A percentile compares a stretch with the other conserved stretches of the same genome.
Conservation (phyloP, 176 grass and related monocot genomes). For the Neostapfia colusana region DNA sequence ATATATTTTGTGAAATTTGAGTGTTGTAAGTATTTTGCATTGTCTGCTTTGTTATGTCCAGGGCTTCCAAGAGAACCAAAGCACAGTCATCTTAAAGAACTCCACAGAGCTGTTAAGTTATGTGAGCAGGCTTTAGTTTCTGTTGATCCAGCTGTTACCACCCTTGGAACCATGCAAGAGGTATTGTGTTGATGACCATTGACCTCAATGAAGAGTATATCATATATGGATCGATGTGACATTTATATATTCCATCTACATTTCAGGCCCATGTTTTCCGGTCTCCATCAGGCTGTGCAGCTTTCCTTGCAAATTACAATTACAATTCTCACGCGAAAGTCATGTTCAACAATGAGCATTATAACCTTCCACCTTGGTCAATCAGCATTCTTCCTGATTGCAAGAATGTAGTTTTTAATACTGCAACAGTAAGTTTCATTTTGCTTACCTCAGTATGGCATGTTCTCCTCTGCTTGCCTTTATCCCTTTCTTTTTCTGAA, state of each 20-base stretch:
- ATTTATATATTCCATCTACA: slow-evolving; percentile 32
- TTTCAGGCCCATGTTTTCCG: slow-evolving; percentile 83
- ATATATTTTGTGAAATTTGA: neutral
- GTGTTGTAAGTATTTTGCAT: neutral
- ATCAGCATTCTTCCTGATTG: slow-evolving; percentile 99
- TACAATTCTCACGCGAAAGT: slow-evolving; percentile 71
- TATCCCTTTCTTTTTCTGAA: neutral
- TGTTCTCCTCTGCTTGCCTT: neutral
- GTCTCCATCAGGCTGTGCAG: slow-evolving; percentile 74
- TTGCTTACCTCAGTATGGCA: slow-evolving; percentile 4
- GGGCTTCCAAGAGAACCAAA: slow-evolving; percentile 91
- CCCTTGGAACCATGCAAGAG: slow-evolving; percentile 91
- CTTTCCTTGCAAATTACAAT: slow-evolving; percentile 93
- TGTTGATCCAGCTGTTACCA: slow-evolving; percentile 77
- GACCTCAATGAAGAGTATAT: slow-evolving; percentile 7
- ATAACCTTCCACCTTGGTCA: slow-evolving; percentile 97
- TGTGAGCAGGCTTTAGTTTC: slow-evolving; percentile 89
- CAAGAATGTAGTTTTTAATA: slow-evolving; percentile 92
- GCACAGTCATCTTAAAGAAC: slow-evolving; percentile 92
- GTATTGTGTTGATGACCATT: slow-evolving; percentile 42
- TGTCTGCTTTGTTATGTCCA: slow-evolving; percentile 38
- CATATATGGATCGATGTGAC: slow-evolving; percentile 3
- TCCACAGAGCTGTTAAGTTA: slow-evolving; percentile 90
- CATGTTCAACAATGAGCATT: slow-evolving; percentile 80
- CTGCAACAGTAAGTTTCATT: slow-evolving; percentile 77